Base-by-base conservation (phyloP, 2,329 filamentous ascomycete species). In the Xylaria sp. region DNA sequence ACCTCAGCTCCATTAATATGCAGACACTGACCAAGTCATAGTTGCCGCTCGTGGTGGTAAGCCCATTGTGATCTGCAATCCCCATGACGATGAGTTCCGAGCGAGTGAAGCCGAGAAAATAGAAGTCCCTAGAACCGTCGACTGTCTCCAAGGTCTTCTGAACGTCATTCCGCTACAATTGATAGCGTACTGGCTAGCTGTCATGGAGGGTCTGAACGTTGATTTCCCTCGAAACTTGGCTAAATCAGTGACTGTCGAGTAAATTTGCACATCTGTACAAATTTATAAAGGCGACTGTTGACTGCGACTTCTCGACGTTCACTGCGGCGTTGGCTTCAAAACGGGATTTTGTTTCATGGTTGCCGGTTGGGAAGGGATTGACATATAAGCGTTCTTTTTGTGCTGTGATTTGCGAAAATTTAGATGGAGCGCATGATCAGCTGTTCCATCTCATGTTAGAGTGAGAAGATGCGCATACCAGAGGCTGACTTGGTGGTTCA, bases 231-330 rank as follows among this genome's bases (percentile, higher is more conserved):
- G 96, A 79, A 99, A 99, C 86, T 85, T 99, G 84, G 96, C 96
- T 82, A 99, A 99, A 90, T 97, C 94, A 72, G 96, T 99, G 73
- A 99, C 96, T 72, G 96, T 99, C 75, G 96, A 99, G 89, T 99
- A 95, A 86, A 79, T 50, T 69, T 72, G 64, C 37, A 40, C 50
- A 68, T 55, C 35, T 32, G 40, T 63, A 53, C 55, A 59, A 32
- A 51, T 69, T 54, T 66, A 40, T 61, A 64, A 63, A 60, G 47
- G 62, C 53, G 58, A 60, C 55, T 51, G 61, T n/a, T 63, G 47
- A 60, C 47, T 59, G 35, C 35, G 65, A 64, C 61, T 71, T 73
- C 59, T 73, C 66, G 61, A 66, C 59, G 69, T 69, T 65, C 27
- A 66, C 54, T 35, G 60, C 42, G 74, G 76, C 73, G 73, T 77